phyloP scores from a whole-genome alignment of 129 eudicot species.

The Gnaphalium uliginosum region DNA sequence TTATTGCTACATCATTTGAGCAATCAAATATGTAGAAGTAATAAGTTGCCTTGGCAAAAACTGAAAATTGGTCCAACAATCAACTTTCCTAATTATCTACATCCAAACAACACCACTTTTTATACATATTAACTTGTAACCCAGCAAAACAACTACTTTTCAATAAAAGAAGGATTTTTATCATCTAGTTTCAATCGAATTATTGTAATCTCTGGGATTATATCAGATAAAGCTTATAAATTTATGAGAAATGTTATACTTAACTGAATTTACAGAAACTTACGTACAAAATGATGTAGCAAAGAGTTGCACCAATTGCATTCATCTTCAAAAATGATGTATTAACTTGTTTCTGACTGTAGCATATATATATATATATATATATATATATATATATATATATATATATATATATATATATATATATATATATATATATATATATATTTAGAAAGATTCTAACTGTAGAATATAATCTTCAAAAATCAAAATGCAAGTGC shows the following conservation, averaged over 20 bases:
- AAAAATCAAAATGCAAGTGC: slow-evolving; percentile 12
- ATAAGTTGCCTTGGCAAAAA: neutral
- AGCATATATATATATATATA: too few relatives aligned
- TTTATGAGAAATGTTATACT: neutral
- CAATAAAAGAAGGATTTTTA: neutral
- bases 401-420: too few relatives aligned
- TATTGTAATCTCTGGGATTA: slow-evolving; percentile 6
- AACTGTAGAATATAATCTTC: neutral
- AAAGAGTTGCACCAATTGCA: neutral
- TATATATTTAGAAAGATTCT: too few relatives aligned
- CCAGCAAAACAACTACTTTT: neutral
- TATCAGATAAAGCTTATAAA: neutral
- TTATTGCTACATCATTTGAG: neutral
- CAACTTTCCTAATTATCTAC: neutral
- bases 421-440: too few relatives aligned
- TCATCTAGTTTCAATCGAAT: slow-evolving; percentile 3
- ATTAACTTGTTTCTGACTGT: neutral
- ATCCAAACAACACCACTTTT: neutral
- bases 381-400: too few relatives aligned
- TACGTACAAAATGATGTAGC: neutral
- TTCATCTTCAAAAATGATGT: neutral
- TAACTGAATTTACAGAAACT: neutral
- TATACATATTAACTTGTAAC: neutral
- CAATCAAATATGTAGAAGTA: neutral
- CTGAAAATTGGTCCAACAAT: neutral